Base-by-base conservation (phyloP, 2,329 filamentous ascomycete species). In the Pseudocercospora eumusae region DNA sequence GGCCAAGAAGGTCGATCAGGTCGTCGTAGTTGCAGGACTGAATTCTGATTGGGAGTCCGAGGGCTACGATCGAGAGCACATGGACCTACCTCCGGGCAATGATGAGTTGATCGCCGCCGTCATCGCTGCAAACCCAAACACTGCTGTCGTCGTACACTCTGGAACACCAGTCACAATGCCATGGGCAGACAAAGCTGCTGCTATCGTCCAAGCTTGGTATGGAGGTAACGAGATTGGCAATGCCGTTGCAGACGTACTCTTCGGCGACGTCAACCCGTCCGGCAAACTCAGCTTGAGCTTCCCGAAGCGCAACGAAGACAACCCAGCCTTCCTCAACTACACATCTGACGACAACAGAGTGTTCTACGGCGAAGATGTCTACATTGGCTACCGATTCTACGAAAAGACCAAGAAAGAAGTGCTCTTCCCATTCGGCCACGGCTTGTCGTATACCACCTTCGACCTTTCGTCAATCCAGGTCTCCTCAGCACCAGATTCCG, bases 221-320 rank as follows among this genome's bases (percentile, higher is more conserved):
- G 89, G 90, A 63, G 91, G 91, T n/a, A 91, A 95, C 70, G 91
- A 95, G 78, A 89, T 88, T 4, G 91, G 91, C 5, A 92, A 93
- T 71, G 88, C 87, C 10, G 88, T 96, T 64, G 90, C 89, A 0
- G 90, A 93, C 67, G 82, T 93, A 1, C 80, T 93, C 0, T 90
- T 91, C 66, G 89, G 90, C 53, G 84, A 88, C 64, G 83, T 85
- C 52, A 92, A 90, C 71, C 91, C 91, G 0, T 88, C 85, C 63
- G 90, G 86, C 13, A 92, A 92, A 74, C 81, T 93, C 1, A 88
- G 89, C 0, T 80, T 92, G 21, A 88, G 88, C 0, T 91, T 91
- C 75, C 89, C 89, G 3, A 81, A 69, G 27, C 63, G 68, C 21
- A 68, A 71, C 56, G 70, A 75, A 57, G 73, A 75, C 68, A 87